A percentile compares a stretch with the other conserved stretches of the same genome.
These are phyloP conservation scores for Phaseolus lunatus DNA, from an alignment of 306 rosid genomes.

Conservation along the genomic window DNA sequence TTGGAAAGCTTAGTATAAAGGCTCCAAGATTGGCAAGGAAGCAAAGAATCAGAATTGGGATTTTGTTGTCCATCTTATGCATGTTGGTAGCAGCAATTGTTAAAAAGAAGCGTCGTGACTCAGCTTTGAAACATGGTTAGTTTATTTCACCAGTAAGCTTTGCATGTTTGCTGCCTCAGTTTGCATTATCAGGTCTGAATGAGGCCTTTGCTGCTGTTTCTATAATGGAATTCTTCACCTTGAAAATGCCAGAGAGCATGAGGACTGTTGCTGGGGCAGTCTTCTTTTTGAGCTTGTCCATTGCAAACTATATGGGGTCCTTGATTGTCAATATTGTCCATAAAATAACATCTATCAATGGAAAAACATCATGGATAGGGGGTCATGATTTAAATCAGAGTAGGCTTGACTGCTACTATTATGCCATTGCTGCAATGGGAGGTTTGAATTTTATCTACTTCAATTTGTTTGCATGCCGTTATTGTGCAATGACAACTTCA, in stretches of 20 bases:
- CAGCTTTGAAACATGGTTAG: slow-evolving; percentile 47
- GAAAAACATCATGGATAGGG: slow-evolving; percentile 66
- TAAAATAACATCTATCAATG: slow-evolving; percentile 43
- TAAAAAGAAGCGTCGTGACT: slow-evolving; percentile 62
- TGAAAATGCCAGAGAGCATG: slow-evolving; percentile 75
- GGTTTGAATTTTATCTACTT: slow-evolving; percentile 67
- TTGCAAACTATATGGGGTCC: slow-evolving; percentile 66
- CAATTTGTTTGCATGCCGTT: slow-evolving; percentile 58
- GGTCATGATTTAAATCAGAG: slow-evolving; percentile 67
- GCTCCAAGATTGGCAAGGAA: slow-evolving; percentile 53
- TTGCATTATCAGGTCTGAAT: slow-evolving; percentile 60
- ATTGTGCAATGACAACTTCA: neutral
- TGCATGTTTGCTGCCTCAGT: slow-evolving; percentile 64
- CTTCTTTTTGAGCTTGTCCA: slow-evolving; percentile 72
- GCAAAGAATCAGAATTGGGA: slow-evolving; percentile 69
- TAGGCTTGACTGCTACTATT: slow-evolving; percentile 69
- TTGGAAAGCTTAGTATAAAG: slow-evolving; percentile 28
- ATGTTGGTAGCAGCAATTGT: slow-evolving; percentile 71
- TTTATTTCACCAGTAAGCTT: slow-evolving; percentile 63
- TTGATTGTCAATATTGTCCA: slow-evolving; percentile 59
- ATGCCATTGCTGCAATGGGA: slow-evolving; percentile 58
- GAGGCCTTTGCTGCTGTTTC: slow-evolving; percentile 78
- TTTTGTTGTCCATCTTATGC: slow-evolving; percentile 64
- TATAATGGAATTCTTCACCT: slow-evolving; percentile 76
- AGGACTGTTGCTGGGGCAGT: slow-evolving; percentile 81